Evolutionary conservation across 2,329 filamentous ascomycete genomes (phyloP).

Genomic region (Fusarium circinatum): DNA sequence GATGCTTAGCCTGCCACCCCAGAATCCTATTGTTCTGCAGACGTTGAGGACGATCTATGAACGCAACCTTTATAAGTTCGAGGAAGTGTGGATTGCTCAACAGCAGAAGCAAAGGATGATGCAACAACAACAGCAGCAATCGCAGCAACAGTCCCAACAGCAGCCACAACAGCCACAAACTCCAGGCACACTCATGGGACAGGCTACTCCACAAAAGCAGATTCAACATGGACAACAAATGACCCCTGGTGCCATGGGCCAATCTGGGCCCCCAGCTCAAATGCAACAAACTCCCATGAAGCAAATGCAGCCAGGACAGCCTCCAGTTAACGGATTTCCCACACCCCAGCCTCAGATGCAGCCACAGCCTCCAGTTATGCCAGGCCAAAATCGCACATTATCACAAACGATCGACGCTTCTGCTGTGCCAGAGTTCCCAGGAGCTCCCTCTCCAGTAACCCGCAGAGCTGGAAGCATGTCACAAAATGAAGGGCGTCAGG

Average conservation of each 20-base stretch:
- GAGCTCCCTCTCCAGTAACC: slow-evolving; percentile 57
- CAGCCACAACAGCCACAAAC: slow-evolving; percentile 50
- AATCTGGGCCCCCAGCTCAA: slow-evolving; percentile 41
- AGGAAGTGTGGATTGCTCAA: slow-evolving; percentile 71
- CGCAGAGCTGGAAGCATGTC: slow-evolving; percentile 55
- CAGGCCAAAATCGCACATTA: slow-evolving; percentile 60
- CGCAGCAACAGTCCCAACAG: slow-evolving; percentile 51
- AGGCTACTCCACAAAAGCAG: slow-evolving; percentile 48
- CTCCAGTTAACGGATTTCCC: slow-evolving; percentile 51
- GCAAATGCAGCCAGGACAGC: slow-evolving; percentile 55
- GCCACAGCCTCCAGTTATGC: slow-evolving; percentile 33
- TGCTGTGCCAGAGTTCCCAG: slow-evolving; percentile 52
- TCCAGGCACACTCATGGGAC: slow-evolving; percentile 44
- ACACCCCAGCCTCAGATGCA: slow-evolving; percentile 47
- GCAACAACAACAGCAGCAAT: slow-evolving; percentile 58
- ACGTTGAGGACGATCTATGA: slow-evolving; percentile 81
- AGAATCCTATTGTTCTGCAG: slow-evolving; percentile 72
- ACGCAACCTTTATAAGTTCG: slow-evolving; percentile 79
- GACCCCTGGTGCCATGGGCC: slow-evolving; percentile 52
- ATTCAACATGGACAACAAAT: slow-evolving; percentile 49
- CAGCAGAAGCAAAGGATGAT: slow-evolving; percentile 65
- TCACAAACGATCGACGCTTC: slow-evolving; percentile 60
- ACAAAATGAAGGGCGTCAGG: slow-evolving; percentile 47
- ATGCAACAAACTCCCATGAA: slow-evolving; percentile 53
- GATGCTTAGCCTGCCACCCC: slow-evolving; percentile 69